Conservation (phyloP, 306 rosid species). For the Quercus bicolor region DNA sequence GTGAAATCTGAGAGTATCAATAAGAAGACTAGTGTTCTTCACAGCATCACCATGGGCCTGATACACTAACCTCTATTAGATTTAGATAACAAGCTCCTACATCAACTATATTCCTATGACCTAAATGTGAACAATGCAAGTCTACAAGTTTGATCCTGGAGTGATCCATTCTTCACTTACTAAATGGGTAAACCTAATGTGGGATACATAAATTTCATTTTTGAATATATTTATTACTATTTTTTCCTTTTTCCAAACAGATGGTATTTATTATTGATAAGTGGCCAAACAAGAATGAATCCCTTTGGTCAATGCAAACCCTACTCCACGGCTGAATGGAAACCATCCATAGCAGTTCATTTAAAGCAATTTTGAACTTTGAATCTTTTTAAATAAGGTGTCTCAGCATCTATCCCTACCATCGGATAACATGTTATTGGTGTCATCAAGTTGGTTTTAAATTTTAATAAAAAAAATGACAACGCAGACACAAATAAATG, state of each 20-base stretch:
- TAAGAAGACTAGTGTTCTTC: slow-evolving; percentile 15
- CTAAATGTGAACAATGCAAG: not conserved
- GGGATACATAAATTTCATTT: not conserved
- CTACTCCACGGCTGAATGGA: not conserved
- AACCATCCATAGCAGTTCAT: not conserved
- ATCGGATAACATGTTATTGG: not conserved
- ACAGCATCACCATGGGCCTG: slow-evolving; percentile 38
- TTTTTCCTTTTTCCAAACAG: not conserved
- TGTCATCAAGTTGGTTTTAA: not conserved
- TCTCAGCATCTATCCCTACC: not conserved
- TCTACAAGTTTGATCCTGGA: not conserved
- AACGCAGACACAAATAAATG: not conserved
- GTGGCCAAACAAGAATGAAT: not conserved
- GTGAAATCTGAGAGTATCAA: slow-evolving; percentile 22
- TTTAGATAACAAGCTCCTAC: not conserved
- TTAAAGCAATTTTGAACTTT: not conserved
- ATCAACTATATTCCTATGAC: not conserved
- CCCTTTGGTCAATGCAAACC: not conserved
- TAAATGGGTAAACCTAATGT: not conserved
- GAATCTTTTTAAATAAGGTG: not conserved
- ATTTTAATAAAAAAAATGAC: not conserved
- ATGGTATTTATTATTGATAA: not conserved
- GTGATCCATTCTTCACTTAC: not conserved
- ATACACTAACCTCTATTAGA: slow-evolving; percentile 25
- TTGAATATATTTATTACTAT: not conserved